A percentile compares a stretch with the other conserved stretches of the same genome.
Evolutionary conservation across 2,329 filamentous ascomycete genomes (phyloP).

Genomic region (Diaporthe ilicicola): DNA sequence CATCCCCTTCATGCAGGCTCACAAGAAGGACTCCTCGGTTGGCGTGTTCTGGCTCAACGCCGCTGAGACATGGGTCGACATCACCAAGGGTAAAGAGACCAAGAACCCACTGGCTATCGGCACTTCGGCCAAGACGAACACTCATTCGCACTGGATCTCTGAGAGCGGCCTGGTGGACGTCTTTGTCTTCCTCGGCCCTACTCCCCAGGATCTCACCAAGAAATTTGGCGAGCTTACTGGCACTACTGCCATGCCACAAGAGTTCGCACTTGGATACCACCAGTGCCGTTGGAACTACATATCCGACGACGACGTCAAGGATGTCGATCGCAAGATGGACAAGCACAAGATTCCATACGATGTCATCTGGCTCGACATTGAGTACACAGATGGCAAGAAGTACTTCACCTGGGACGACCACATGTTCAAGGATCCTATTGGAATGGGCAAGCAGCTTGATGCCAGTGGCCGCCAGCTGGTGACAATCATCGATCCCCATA

Average conservation of each 20-base stretch:
- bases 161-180: constrained; percentile 90
- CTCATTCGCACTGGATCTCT: constrained; percentile 96
- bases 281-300: constrained; percentile 99
- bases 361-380: constrained; percentile 98
- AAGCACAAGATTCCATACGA: constrained; percentile 96
- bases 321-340: constrained; percentile 96
- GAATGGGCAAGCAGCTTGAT: constrained; percentile 89
- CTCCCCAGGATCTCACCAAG: constrained; percentile 81
- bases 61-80: constrained; percentile 97
- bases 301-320: constrained; percentile 94
- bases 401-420: constrained; percentile 98
- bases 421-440: constrained; percentile 84
- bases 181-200: constrained; percentile 93
- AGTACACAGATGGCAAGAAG: constrained; percentile 96
- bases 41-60: constrained; percentile 98
- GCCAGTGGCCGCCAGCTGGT: constrained; percentile 89
- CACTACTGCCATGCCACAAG: constrained; percentile 88
- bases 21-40: constrained; percentile 91
- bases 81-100: constrained; percentile 79
- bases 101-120: constrained; percentile 83
- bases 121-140: constrained; percentile 73
- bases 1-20: constrained; percentile 98
- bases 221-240: constrained; percentile 91
- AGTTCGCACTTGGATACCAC: constrained; percentile 92
- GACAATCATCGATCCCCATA: constrained; percentile 94